These are phyloP conservation scores for Yamadazyma trypodendri DNA, from an alignment of 1,139 yeast genomes.

Conservation along the genomic window DNA sequence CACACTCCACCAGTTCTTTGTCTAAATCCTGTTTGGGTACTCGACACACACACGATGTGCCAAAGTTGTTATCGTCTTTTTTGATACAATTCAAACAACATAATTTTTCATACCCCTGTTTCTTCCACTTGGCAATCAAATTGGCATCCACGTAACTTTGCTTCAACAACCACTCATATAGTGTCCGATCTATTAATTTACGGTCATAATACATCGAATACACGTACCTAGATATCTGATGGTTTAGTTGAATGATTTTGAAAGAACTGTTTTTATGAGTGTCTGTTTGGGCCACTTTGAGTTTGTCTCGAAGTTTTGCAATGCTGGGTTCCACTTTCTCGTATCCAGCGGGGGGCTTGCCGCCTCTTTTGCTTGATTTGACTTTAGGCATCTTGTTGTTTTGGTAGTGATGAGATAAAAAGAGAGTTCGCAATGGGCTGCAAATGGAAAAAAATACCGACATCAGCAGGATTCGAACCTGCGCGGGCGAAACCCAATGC, in stretches of 20 bases:
- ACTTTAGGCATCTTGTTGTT: conserved; percentile 36
- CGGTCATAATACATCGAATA: conserved; percentile 73
- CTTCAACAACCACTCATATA: conserved; percentile 76
- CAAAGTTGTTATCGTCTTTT: conserved; percentile 60
- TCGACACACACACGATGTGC: conserved; percentile 77
- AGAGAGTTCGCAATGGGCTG: not conserved
- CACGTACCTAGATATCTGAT: conserved; percentile 74
- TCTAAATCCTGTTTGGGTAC: conserved; percentile 64
- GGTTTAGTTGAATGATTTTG: conserved; percentile 69
- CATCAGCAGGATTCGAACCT: conserved; percentile 91
- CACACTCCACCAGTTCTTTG: conserved; percentile 52
- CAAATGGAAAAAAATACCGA: conserved; percentile 41
- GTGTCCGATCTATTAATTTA: conserved; percentile 60
- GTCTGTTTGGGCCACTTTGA: conserved; percentile 56
- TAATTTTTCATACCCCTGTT: conserved; percentile 81
- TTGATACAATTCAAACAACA: conserved; percentile 84
- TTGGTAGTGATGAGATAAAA: not conserved
- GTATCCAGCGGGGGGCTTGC: conserved; percentile 73
- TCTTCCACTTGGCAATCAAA: conserved; percentile 88
- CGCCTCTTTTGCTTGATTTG: conserved; percentile 41
- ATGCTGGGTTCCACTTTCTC: conserved; percentile 69
- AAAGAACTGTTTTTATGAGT: conserved; percentile 61
- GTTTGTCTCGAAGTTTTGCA: conserved; percentile 55
- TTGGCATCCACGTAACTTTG: conserved; percentile 68
- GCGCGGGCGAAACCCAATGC: conserved; percentile 88